Evolutionary conservation across 768 basidiomycete genomes (phyloP), one percentile per base, ranked within the genome.

Genomic region (Amanita phalloides): DNA sequence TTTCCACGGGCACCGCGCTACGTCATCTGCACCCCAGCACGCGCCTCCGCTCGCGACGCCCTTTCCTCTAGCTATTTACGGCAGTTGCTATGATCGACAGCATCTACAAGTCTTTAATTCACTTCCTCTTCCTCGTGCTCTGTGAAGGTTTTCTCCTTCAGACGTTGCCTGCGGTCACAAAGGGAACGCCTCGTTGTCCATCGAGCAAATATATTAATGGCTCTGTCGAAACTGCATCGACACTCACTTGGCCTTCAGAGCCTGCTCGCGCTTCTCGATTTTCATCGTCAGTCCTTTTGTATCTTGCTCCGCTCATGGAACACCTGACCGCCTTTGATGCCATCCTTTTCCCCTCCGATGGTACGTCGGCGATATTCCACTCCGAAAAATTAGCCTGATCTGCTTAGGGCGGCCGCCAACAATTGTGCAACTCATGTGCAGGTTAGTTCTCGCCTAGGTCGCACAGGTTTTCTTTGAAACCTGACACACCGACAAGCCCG

Each of bases 291-390:
- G 25, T 39, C 25, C 1, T 25, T 35, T 37, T 37, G 23, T 49
- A 13, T 48, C 20, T 37, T 56, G 55, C 28, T 43, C 54, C 42
- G 23, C 41, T 53, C 47, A 87, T 88, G 85, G 83, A 84, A 60
- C 76, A 79, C 56, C 68, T 84, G 54, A 63, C 70, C 28, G 70
- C 77, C n/a, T 82, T 74, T 60, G 79, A 86, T 21, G 84, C 84
- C 42, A 77, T 90, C 56, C 71, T 90, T 55, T 84, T 90, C 62
- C 86, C 88, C 25, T 78, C 83, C 33, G 88, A 90, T 55, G 81
- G 79, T 71, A 54, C 44, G 59, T 56, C 21, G 23, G 37, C 41
- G 28, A 26, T 11, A 11, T 41, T 37, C 36, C 4, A 23, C n/a
- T 17, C 51, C 23, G 17, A 7, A 37, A 32, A 39, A 43, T 33